Evolutionary conservation across 306 rosid genomes (phyloP), one percentile per base, ranked within the genome.

Genomic region (Rosa chinensis): DNA sequence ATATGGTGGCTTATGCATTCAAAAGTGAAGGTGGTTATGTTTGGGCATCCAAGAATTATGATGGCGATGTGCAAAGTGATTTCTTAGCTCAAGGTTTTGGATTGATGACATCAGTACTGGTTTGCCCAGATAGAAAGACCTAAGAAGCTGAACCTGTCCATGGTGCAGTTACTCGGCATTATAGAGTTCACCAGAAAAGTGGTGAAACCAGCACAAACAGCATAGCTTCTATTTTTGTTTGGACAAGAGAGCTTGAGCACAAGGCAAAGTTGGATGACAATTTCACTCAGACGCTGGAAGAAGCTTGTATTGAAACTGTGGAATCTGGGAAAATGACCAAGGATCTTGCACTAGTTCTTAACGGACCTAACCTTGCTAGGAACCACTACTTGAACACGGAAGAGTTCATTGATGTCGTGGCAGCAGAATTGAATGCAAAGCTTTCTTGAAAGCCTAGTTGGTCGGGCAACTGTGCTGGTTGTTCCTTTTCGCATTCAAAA

Each of bases 11-110:
- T 0, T 94, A 94, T 82, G 97, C 98, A 28, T 28, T 61, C 85
- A 97, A 84, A 28, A 28, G 28, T 28, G 28, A 28, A 28, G 28
- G 28, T 28, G 98, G 97, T 77, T 94, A 94, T 86, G 98, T 94
- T 53, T 94, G 98, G 98, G 97, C 98, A 79, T 94, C 97, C 97
- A 94, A 94, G 82, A 92, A 92, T 79, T 94, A 94, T 74, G 97
- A 92, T 85, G 97, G 98, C 73, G 97, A 92, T 81, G 97, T 94
- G 48, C 97, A 94, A 84, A 92, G 98, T 87, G 98, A 92, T 83
- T 92, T 94, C 89, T 84, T 94, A 79, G 98, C 98, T 25, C 98
- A 90, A 89, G 98, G 98, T 94, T 74, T 79, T 88, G 98, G 98
- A 71, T 79, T 94, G 94, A 90, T 94, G 98, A 92, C 97, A 69